Evolutionary conservation across 768 basidiomycete genomes (phyloP).

Genomic region (Dendrothele bispora): DNA sequence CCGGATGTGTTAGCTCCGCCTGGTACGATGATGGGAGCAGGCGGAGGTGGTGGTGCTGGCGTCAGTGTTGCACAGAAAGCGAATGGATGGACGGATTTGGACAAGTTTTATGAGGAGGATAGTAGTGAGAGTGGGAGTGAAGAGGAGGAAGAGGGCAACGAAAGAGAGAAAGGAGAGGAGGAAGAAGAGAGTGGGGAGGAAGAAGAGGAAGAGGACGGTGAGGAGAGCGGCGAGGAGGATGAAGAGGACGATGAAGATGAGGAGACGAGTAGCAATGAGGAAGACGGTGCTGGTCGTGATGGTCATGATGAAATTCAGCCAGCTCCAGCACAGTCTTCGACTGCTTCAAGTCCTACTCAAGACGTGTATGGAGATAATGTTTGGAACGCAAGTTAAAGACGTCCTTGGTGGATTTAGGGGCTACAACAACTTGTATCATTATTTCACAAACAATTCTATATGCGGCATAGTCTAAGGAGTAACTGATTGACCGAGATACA

Average conservation of each 20-base stretch:
- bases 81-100: constrained; percentile 61
- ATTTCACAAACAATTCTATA: too few species aligned
- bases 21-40: constrained; percentile 53
- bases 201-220: constrained; percentile 26
- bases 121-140: constrained; percentile 22
- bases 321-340: too few species aligned
- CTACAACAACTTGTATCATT: too few species aligned
- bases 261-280: constrained; percentile 8
- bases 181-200: constrained; percentile 25
- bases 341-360: too few species aligned
- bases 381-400: too few species aligned
- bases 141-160: constrained; percentile 4
- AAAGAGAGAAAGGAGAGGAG: constrained; percentile 23
- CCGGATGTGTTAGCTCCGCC: constrained; percentile 43
- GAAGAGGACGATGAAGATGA: constrained; percentile 25
- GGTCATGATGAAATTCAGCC: too few species aligned
- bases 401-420: too few species aligned
- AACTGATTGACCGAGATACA: too few species aligned
- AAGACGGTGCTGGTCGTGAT: too few species aligned
- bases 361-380: too few species aligned
- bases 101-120: constrained; percentile 71
- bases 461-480: too few species aligned
- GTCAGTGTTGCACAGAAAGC: constrained; percentile 33
- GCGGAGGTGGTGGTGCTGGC: constrained; percentile 43
- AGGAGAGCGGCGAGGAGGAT: constrained; percentile 20